Base-by-base conservation (phyloP, 2,329 filamentous ascomycete species). In the Huntiella abstrusa region DNA sequence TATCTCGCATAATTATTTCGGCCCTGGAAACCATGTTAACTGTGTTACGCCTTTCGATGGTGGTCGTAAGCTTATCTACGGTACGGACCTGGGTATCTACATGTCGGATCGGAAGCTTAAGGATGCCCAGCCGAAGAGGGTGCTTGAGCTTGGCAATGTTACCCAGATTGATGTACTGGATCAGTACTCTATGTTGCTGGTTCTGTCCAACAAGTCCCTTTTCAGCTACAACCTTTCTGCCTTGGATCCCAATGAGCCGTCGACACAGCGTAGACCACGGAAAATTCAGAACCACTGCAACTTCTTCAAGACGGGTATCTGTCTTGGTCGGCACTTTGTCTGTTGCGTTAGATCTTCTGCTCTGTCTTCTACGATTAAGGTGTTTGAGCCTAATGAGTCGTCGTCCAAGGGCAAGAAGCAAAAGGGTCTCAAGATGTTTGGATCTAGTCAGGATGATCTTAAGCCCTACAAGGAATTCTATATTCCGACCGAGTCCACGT, bases 401-500 rank as follows among this genome's bases (percentile, higher is more conserved):
- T 81, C 93, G 70, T 80, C 82, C 46, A 91, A 87, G 66, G 84
- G 83, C 49, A 92, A 91, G 68, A 95, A 92, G 67, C 92, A 94
- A 59, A 91, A 87, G 56, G 88, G 91, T 13, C 79, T 98, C 50
- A 94, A 92, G 65, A 93, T 98, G 78, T 88, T 98, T 64, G 85
- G 85, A 51, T 79, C 69, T 44, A 85, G 86, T 6, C 87, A 95
- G 60, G 91, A 98, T 61, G 85, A 94, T 55, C 73, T 98, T 52
- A 92, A 92, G 64, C 84, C 88, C 10, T 94, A 92, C 70, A 94
- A 94, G 71, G 91, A 98, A 67, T 96, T 95, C 58, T 98, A 98
- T 63, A 95, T 98, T 51, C 91, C 91, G 0, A 91, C 87, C 5
- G 91, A 98, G 66, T 93, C 88, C n/a, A 88, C 85, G 4, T 95